These are phyloP conservation scores for Pestalotiopsis sp. DNA, from an alignment of 2,329 filamentous ascomycete genomes.

Conservation along the genomic window DNA sequence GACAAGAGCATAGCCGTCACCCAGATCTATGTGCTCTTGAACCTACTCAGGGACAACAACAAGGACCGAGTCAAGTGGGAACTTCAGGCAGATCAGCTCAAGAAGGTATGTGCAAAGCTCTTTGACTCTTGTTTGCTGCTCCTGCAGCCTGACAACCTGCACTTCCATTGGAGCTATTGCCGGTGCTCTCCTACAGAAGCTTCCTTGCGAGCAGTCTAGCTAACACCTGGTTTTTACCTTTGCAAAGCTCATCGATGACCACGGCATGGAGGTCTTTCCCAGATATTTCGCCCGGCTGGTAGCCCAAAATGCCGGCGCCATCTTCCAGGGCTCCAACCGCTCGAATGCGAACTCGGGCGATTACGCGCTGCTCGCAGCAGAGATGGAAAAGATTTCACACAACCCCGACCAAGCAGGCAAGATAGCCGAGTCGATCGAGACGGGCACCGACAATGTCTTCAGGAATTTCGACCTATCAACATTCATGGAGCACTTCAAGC, in stretches of 20 bases:
- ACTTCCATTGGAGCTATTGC: not conserved
- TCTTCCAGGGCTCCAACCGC: constrained; percentile 81
- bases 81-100: constrained; percentile 85
- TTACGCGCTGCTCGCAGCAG: constrained; percentile 79
- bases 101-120: constrained; percentile 66
- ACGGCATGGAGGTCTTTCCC: constrained; percentile 98
- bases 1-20: constrained; percentile 93
- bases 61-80: constrained; percentile 91
- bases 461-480: constrained; percentile 94
- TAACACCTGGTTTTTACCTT: constrained; percentile 11
- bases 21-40: constrained; percentile 91
- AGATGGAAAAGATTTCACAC: constrained; percentile 83
- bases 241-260: constrained; percentile 83
- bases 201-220: not conserved
- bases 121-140: not conserved
- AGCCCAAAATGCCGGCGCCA: constrained; percentile 85
- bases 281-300: constrained; percentile 95
- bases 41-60: constrained; percentile 86
- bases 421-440: constrained; percentile 92
- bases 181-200: not conserved
- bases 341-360: constrained; percentile 76
- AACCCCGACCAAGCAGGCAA: constrained; percentile 83
- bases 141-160: not conserved
- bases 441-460: constrained; percentile 88
- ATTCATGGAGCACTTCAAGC: constrained; percentile 94